Conservation (phyloP, 441 rosid species). For the Codiaeum variegatum region DNA sequence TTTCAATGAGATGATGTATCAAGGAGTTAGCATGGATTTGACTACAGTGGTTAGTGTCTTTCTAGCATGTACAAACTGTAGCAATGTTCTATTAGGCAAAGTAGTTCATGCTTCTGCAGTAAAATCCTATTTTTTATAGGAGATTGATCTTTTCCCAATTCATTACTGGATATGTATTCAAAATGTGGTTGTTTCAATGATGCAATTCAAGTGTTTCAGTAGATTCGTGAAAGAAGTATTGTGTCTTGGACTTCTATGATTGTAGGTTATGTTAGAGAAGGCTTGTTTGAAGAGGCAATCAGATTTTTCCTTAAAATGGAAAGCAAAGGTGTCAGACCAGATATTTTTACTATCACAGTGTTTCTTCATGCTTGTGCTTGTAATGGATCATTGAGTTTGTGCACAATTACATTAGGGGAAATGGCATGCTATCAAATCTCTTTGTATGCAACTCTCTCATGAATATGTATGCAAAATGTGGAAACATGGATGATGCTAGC, state of each 20-base stretch:
- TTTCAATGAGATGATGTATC: slow-evolving; percentile 39
- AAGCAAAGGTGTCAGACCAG: slow-evolving; percentile 47
- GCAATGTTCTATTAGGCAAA: slow-evolving; percentile 37
- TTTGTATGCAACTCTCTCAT: slow-evolving; percentile 57
- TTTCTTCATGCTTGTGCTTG: slow-evolving; percentile 66
- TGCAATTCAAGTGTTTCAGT: slow-evolving; percentile 43
- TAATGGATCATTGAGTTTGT: slow-evolving; percentile 43
- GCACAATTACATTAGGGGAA: slow-evolving; percentile 49
- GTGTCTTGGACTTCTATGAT: slow-evolving; percentile 74
- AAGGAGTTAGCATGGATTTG: slow-evolving; percentile 42
- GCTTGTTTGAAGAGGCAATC: slow-evolving; percentile 48
- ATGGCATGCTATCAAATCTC: slow-evolving; percentile 42
- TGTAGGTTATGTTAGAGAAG: slow-evolving; percentile 62
- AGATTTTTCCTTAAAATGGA: slow-evolving; percentile 50
- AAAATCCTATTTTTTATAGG: slow-evolving; percentile 33
- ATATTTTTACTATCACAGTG: slow-evolving; percentile 44
- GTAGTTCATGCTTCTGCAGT: slow-evolving; percentile 48
- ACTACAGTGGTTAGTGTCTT: slow-evolving; percentile 52
- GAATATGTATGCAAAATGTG: slow-evolving; percentile 85
- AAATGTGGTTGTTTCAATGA: slow-evolving; percentile 48
- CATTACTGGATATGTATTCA: slow-evolving; percentile 62
- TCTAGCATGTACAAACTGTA: slow-evolving; percentile 46
- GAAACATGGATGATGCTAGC: slow-evolving; percentile 61
- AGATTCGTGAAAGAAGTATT: slow-evolving; percentile 44
- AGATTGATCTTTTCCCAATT: slow-evolving; percentile 41